Evolutionary conservation across 768 basidiomycete genomes (phyloP), one percentile per base, ranked within the genome.

Genomic region (Termitomyces heimii): DNA sequence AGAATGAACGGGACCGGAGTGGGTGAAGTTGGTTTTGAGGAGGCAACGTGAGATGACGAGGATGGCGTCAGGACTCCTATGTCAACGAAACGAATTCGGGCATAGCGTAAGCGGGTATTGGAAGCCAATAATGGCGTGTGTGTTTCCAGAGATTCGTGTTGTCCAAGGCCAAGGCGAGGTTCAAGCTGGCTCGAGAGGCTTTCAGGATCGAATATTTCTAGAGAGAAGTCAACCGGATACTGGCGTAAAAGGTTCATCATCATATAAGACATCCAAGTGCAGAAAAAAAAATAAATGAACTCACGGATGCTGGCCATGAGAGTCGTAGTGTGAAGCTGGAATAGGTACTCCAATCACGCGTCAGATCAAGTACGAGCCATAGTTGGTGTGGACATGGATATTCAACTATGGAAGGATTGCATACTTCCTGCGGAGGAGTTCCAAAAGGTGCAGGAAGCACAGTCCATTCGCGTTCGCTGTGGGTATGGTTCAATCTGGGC

Each of bases 221-320:
- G 70, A 46, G 54, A 61, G 62, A 82, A 77, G 42, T 76, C 75
- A 46, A 75, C 71, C 39, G 82, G 79, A 31, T 68, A 67, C 82
- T 82, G 55, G 26, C n/a, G n/a, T 12, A 28, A 24, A 16, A 5
- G 24, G 39, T 14, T 12, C 22, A 8, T 16, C 42, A 13, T 32
- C 20, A 29, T 22, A 31, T 50, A 24, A 31, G 18, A 13, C 6
- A 10, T 31, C 2, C 20, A 10, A 40, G 13, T 51, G 43, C 28
- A 22, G 32, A 20, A 53, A 46, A 8, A 35, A 43, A 31, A 42
- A 26, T 39, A 29, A 18, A 42, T 28, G 54, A 32, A 75, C 82
- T 62, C 62, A 84, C 82, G 18, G 73, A 79, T 53, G 82, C 82
- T 47, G 82, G 74, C 80, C 81, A 84, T 29, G 82, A 84, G 12